Conservation (phyloP, 306 rosid species). For the Betula pendula region DNA sequence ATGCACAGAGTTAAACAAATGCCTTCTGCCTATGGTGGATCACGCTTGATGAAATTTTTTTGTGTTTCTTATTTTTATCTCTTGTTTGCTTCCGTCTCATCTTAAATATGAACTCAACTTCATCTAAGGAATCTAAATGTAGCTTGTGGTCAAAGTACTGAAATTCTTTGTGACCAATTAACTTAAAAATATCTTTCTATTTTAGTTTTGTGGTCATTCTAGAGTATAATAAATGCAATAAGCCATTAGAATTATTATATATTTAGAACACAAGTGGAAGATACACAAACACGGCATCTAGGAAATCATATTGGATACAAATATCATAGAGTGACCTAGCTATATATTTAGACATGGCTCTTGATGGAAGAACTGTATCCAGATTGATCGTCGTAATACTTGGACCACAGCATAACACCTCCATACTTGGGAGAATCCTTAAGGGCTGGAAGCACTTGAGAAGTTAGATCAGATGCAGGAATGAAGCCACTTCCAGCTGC, state of each 20-base stretch:
- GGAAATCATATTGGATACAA: background rate
- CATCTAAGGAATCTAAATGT: background rate
- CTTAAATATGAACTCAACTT: background rate
- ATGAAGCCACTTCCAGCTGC: slow-evolving; percentile 18
- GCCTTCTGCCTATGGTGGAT: too few relatives aligned
- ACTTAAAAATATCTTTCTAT: too few relatives aligned
- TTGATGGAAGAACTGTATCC: slow-evolving; percentile 2
- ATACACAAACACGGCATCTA: background rate
- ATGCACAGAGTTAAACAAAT: too few relatives aligned
- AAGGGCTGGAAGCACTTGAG: slow-evolving; percentile 6
- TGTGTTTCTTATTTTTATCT: background rate
- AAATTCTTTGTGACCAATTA: too few relatives aligned
- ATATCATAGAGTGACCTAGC: background rate
- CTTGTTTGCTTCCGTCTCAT: background rate
- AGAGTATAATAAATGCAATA: too few relatives aligned
- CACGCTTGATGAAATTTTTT: background rate
- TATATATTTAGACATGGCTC: background rate
- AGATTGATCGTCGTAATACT: slow-evolving; percentile 1
- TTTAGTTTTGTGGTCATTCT: too few relatives aligned
- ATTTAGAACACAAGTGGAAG: background rate
- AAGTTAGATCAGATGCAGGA: slow-evolving; percentile 5
- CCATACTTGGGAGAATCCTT: slow-evolving; percentile 3
- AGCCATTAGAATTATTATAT: too few relatives aligned
- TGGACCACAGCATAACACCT: slow-evolving; percentile 9
- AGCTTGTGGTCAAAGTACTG: background rate